A percentile compares a stretch with the other conserved stretches of the same genome.
phyloP scores from a whole-genome alignment of 768 basidiomycete species.

The Boletellus ananas region DNA sequence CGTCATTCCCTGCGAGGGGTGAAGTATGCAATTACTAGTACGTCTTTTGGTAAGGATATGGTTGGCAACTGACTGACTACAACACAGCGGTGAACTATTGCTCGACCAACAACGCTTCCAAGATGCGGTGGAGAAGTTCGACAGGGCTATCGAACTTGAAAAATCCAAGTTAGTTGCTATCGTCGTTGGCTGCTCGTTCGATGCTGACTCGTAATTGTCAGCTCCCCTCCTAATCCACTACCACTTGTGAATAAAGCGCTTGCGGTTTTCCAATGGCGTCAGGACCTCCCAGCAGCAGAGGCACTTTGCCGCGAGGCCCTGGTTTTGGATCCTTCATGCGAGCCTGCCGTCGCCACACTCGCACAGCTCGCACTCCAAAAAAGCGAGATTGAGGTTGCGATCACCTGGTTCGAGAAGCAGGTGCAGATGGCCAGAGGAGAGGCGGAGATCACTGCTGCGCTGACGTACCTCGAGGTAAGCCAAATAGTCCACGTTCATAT shows the following conservation, averaged over 20 bases:
- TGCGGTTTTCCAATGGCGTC: constrained; percentile 92
- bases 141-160: constrained; percentile 86
- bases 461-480: constrained; percentile 77
- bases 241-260: constrained; percentile 98
- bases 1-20: constrained; percentile 78
- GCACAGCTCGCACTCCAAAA: constrained; percentile 93
- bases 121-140: constrained; percentile 91
- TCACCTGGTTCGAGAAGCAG: constrained; percentile 82
- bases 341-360: constrained; percentile 93
- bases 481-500: neutral
- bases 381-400: constrained; percentile 80
- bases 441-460: constrained; percentile 73
- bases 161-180: constrained; percentile 52
- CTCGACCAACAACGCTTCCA: constrained; percentile 86
- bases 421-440: constrained; percentile 86
- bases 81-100: constrained; percentile 81
- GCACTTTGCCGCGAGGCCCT: constrained; percentile 85
- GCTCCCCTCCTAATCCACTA: constrained; percentile 73
- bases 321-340: constrained; percentile 86
- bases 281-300: constrained; percentile 81
- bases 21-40: constrained; percentile 96
- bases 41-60: constrained; percentile 23
- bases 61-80: neutral
- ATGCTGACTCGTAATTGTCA: constrained; percentile 14
- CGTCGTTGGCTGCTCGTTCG: neutral